Conservation (phyloP, 495 filamentous ascomycete genomes). For the Poronia punctata region DNA sequence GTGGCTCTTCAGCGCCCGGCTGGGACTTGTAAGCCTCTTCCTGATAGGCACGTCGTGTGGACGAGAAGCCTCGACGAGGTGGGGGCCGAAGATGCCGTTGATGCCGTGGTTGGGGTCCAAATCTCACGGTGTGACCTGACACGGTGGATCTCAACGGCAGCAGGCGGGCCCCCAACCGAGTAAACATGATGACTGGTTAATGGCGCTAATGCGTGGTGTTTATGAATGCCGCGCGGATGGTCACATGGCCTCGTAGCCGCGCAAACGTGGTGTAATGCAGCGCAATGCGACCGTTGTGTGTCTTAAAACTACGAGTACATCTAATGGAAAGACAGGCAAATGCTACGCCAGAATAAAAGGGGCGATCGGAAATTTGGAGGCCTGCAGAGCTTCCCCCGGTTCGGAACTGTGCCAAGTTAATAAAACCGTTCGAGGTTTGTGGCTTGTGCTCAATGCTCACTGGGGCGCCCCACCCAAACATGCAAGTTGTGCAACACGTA, state of each 20-base stretch:
- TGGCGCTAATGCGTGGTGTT: not conserved
- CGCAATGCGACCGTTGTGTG: too few species aligned
- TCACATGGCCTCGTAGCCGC: constrained; percentile 1
- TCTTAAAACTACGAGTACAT: too few species aligned
- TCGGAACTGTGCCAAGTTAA: too few species aligned
- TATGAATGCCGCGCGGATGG: not conserved
- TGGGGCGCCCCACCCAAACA: too few species aligned
- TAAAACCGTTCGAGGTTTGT: too few species aligned
- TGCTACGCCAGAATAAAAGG: too few species aligned
- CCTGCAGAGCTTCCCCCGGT: too few species aligned
- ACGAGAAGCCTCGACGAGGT: constrained; percentile 2
- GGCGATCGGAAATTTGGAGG: too few species aligned
- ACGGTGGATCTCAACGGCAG: not conserved
- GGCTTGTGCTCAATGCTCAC: too few species aligned
- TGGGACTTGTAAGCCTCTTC: not conserved
- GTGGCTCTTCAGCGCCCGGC: constrained; percentile 2
- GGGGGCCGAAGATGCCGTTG: constrained; percentile 4
- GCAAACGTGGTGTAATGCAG: too few species aligned
- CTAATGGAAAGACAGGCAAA: too few species aligned
- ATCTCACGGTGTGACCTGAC: constrained; percentile 1
- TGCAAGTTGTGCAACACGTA: too few species aligned
- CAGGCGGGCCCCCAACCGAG: not conserved
- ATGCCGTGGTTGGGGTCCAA: not conserved
- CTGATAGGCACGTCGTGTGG: not conserved
- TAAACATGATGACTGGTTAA: constrained; percentile 7